Conservation (phyloP, 2,329 filamentous ascomycete genomes). For the Tolypocladium tropicale region DNA sequence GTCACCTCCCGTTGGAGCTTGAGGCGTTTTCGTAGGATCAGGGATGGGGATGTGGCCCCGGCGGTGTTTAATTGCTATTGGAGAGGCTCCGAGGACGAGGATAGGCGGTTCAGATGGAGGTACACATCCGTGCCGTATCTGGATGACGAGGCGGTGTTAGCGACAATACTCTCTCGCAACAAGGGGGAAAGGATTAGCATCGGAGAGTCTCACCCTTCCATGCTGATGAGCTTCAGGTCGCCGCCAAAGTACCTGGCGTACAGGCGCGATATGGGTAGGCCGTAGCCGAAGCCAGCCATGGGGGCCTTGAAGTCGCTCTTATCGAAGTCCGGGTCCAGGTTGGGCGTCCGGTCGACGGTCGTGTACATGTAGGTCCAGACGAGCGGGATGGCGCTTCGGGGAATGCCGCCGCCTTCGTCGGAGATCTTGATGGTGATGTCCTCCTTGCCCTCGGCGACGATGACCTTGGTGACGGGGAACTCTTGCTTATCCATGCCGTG, state of each 20-base stretch:
- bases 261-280: slow-evolving; percentile 82
- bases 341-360: slow-evolving; percentile 91
- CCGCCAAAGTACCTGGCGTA: slow-evolving; percentile 97
- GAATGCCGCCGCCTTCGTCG: slow-evolving; percentile 93
- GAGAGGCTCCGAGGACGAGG: slow-evolving; percentile 88
- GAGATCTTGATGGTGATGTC: slow-evolving; percentile 98
- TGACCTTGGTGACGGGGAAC: slow-evolving; percentile 94
- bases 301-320: slow-evolving; percentile 99
- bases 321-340: slow-evolving; percentile 92
- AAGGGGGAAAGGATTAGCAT: neutral
- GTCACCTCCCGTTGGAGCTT: slow-evolving; percentile 61
- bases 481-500: slow-evolving; percentile 93
- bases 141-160: neutral
- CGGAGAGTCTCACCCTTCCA: slow-evolving; percentile 76
- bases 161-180: neutral
- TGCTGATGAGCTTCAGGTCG: slow-evolving; percentile 94
- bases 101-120: slow-evolving; percentile 90
- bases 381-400: slow-evolving; percentile 81
- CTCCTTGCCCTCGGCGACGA: slow-evolving; percentile 94
- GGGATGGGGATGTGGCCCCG: slow-evolving; percentile 20
- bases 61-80: slow-evolving; percentile 71
- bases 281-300: slow-evolving; percentile 99
- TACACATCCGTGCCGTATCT: slow-evolving; percentile 98
- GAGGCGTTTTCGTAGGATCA: slow-evolving; percentile 52
- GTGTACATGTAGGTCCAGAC: slow-evolving; percentile 99